phyloP scores from a whole-genome alignment of 164 flowering plant genomes.

The Macadamia integrifolia region DNA sequence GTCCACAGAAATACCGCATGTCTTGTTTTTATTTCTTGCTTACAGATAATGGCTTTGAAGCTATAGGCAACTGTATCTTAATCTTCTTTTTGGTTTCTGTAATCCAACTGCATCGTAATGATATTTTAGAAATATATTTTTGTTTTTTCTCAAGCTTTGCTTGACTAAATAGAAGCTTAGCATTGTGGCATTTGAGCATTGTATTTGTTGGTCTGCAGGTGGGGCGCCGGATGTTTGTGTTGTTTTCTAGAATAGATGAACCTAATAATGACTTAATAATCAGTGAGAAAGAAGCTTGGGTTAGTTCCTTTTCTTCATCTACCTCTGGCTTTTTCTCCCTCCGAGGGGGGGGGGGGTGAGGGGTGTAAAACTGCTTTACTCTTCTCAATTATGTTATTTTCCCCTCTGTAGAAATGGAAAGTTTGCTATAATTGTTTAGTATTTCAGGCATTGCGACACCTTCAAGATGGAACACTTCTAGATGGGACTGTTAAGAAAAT shows the following conservation, averaged over 20 bases:
- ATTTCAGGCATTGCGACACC: conserved; percentile 59
- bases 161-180: too few species aligned
- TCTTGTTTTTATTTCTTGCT: too few species aligned
- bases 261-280: conserved; percentile 73
- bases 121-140: not conserved
- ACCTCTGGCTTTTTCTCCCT: not conserved
- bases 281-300: conserved; percentile 94
- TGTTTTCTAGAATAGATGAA: conserved; percentile 67
- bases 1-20: too few species aligned
- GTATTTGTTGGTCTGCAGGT: conserved; percentile 45
- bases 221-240: conserved; percentile 58
- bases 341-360: not conserved
- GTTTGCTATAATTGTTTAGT: conserved; percentile 3
- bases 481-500: conserved; percentile 81
- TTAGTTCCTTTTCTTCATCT: conserved; percentile 27
- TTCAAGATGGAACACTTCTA: conserved; percentile 80
- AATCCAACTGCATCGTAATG: not conserved
- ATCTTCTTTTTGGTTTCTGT: too few species aligned
- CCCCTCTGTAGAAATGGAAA: not conserved
- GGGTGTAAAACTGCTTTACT: not conserved
- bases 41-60: too few species aligned
- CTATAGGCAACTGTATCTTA: too few species aligned
- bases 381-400: not conserved
- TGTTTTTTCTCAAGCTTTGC: not conserved
- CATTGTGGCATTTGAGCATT: not conserved